Conservation (phyloP, 2,329 filamentous ascomycete species). For the Apiospora aurea region DNA sequence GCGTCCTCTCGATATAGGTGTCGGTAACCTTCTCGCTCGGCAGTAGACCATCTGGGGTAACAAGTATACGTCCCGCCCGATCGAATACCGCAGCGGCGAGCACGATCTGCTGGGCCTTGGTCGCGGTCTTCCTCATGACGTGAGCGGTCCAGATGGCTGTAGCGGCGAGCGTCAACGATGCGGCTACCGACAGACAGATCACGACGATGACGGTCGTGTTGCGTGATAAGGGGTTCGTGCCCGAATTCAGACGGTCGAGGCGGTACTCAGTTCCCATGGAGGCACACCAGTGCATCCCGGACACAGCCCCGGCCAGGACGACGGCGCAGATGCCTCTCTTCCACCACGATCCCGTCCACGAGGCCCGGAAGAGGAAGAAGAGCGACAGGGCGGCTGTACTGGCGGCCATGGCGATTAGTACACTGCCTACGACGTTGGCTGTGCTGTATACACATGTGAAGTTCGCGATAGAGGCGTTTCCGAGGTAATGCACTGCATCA, state of each 20-base stretch:
- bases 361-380: constrained; percentile 79
- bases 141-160: constrained; percentile 62
- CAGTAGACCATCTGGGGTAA: constrained; percentile 72
- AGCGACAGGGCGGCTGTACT: constrained; percentile 74
- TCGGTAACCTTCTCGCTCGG: constrained; percentile 81
- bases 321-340: constrained; percentile 72
- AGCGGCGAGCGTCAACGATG: constrained; percentile 65
- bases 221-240: constrained; percentile 56
- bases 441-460: constrained; percentile 70
- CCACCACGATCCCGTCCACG: constrained; percentile 83
- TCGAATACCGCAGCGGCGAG: constrained; percentile 72
- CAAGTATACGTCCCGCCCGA: constrained; percentile 68
- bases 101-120: constrained; percentile 67
- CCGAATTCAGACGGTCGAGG: constrained; percentile 54
- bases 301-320: constrained; percentile 76
- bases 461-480: constrained; percentile 83
- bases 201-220: constrained; percentile 77
- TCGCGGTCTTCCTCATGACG: constrained; percentile 59
- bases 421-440: constrained; percentile 70
- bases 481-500: constrained; percentile 75
- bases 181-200: constrained; percentile 68
- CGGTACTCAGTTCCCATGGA: constrained; percentile 74
- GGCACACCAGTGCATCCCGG: constrained; percentile 88
- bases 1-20: constrained; percentile 73
- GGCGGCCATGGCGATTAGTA: constrained; percentile 74